Conservation (phyloP, 2,329 filamentous ascomycete genomes). For the Penicillium freii region DNA sequence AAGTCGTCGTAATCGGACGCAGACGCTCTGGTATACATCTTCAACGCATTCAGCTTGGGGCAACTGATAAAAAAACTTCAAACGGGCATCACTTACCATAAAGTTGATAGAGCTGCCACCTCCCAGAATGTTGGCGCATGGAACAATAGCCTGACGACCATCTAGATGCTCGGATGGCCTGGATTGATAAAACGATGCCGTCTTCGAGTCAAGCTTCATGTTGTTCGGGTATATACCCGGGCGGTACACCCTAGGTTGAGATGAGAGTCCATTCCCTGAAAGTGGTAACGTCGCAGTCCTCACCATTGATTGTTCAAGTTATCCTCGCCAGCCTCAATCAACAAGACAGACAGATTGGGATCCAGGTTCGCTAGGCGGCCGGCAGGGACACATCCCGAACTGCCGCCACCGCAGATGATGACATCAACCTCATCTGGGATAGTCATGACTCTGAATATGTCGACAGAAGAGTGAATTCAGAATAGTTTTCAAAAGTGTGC, state of each 20-base stretch:
- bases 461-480: neutral
- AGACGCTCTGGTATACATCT: conserved; percentile 72
- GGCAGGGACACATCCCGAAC: conserved; percentile 47
- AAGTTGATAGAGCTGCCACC: conserved; percentile 76
- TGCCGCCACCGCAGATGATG: conserved; percentile 74
- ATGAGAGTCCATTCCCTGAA: neutral
- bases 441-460: conserved; percentile 47
- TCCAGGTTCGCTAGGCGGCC: conserved; percentile 68
- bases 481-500: neutral
- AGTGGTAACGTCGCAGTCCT: neutral
- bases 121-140: conserved; percentile 69
- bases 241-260: conserved; percentile 60
- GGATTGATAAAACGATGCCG: conserved; percentile 77
- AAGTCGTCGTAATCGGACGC: conserved; percentile 76
- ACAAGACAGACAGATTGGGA: conserved; percentile 67
- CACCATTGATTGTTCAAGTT: conserved; percentile 73
- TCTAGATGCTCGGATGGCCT: conserved; percentile 69
- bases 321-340: conserved; percentile 70
- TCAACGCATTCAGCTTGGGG: neutral
- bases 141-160: conserved; percentile 71
- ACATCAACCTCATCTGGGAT: conserved; percentile 78
- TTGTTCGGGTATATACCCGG: conserved; percentile 75
- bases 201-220: conserved; percentile 78
- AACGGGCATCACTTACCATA: conserved; percentile 53
- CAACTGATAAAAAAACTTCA: neutral